Conservation (phyloP, 1,284 basidiomycete species). For the Anthracocystis panici-leucophaei region DNA sequence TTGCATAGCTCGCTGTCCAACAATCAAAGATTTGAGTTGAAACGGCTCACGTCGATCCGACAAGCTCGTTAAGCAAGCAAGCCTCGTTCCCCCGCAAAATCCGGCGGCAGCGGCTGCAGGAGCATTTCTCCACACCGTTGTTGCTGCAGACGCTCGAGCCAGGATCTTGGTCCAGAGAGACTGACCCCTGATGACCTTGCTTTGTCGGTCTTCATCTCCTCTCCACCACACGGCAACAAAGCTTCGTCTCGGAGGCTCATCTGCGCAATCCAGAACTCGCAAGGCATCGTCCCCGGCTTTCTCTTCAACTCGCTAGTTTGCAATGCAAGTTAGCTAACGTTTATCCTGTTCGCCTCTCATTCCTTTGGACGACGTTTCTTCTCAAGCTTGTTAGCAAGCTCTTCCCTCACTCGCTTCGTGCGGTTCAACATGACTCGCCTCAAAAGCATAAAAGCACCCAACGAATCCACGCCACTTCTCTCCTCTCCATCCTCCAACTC, state of each 20-base stretch:
- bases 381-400: not conserved
- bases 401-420: not conserved
- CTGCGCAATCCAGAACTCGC: not conserved
- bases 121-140: not conserved
- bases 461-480: conserved; percentile 23
- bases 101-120: not conserved
- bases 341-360: too few species aligned
- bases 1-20: too few species aligned
- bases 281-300: not conserved
- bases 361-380: too few species aligned
- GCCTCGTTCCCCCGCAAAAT: conserved; percentile 5
- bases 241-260: too few species aligned
- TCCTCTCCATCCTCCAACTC: not conserved
- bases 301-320: not conserved
- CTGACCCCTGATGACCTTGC: conserved; percentile 1
- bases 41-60: conserved; percentile 28
- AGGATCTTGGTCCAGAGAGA: not conserved
- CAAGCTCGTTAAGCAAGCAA: conserved; percentile 5
- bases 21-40: too few species aligned
- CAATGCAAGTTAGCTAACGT: not conserved
- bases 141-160: conserved; percentile 11
- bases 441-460: conserved; percentile 23
- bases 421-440: conserved; percentile 3
- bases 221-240: not conserved
- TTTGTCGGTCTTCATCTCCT: not conserved